Base-by-base conservation (phyloP, 306 rosid genomes). In the Bauhinia variegata region DNA sequence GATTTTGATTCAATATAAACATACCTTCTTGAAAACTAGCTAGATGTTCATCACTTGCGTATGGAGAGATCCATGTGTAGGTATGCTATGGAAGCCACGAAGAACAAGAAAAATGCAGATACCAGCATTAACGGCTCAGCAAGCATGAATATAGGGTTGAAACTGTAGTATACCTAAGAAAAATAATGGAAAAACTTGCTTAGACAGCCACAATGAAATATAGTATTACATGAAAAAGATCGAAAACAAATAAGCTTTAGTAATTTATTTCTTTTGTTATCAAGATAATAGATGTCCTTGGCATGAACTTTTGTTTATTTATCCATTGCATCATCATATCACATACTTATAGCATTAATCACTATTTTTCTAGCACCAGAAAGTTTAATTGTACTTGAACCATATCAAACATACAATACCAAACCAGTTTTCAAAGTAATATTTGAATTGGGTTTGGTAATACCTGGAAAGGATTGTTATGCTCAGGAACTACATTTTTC, bases 71-170 rank as follows among this genome's bases (percentile, higher is more conserved):
- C 99, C 4, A 83, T 2, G 77, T 93, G 88, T 54, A 93, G 84
- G 82, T 90, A 93, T 65, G 97, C 83, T 54, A 86, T 75, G 42
- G 86, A 75, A 39, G 97, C 83, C 83, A 79, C 68, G 73, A 89
- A 93, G 43, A 86, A 51, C 58, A 90, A 82, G 96, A 88, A 90
- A 78, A 93, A 88, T 23, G 77, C 85, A 70, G 86, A 67, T 28
- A 19, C 82, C 86, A 93, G 80, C 99, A 93, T 90, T 34, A 93
- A 72, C 32, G 99, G 99, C 80, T 93, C 97, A 12, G 96, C 99
- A 61, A 93, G 88, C 99, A 93, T 90, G 78, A 90, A 93, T 41
- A 90, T 65, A 16, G 96, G 96, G 76, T 86, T 88, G 70, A 90
- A 93, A 60, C 43, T 85, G 86, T 93, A 93, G 90, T 88, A 79